Evolutionary conservation across 1,139 yeast genomes (phyloP).

Genomic region (Entelexis sorbosivorans): DNA sequence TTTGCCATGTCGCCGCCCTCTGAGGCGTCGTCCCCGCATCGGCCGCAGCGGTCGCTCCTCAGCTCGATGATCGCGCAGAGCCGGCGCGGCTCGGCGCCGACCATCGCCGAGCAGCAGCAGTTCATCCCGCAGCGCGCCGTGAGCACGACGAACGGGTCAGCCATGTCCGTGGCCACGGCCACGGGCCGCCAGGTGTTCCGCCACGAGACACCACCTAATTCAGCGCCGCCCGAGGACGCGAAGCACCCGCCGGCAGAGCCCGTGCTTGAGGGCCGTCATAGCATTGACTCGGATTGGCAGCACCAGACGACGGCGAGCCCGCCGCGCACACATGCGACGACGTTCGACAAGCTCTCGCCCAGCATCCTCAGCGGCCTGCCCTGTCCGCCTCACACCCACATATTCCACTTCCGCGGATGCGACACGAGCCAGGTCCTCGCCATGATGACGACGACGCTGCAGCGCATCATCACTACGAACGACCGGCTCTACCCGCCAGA

Average conservation of each 20-base stretch:
- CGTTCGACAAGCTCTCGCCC: conserved; percentile 14
- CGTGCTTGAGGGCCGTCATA: conserved; percentile 12
- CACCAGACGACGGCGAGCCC: conserved; percentile 19
- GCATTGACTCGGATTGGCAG: conserved; percentile 12
- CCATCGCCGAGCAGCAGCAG: conserved; percentile 2
- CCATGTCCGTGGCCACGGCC: conserved; percentile 5
- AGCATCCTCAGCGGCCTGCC: conserved; percentile 18
- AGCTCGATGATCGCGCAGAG: conserved; percentile 22
- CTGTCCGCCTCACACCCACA: conserved; percentile 35
- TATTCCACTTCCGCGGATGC: conserved; percentile 69
- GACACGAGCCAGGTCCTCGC: conserved; percentile 69
- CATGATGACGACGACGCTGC: conserved; percentile 76
- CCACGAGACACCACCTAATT: conserved; percentile 1
- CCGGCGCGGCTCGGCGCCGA: conserved; percentile 13
- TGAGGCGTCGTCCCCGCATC: conserved; percentile 8
- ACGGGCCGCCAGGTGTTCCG: conserved; percentile 3
- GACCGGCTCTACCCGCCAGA: conserved; percentile 68
- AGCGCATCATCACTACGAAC: conserved; percentile 85
- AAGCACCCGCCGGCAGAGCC: conserved; percentile 18
- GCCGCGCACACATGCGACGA: conserved; percentile 6
- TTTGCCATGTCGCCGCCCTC: conserved; percentile 11
- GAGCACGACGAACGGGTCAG: conserved; percentile 4
- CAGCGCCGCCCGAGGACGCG: neutral
- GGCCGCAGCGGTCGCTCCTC: conserved; percentile 21
- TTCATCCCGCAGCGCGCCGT: conserved; percentile 5